Evolutionary conservation across 768 basidiomycete species (phyloP).

Genomic region (Psilocybe sp.): DNA sequence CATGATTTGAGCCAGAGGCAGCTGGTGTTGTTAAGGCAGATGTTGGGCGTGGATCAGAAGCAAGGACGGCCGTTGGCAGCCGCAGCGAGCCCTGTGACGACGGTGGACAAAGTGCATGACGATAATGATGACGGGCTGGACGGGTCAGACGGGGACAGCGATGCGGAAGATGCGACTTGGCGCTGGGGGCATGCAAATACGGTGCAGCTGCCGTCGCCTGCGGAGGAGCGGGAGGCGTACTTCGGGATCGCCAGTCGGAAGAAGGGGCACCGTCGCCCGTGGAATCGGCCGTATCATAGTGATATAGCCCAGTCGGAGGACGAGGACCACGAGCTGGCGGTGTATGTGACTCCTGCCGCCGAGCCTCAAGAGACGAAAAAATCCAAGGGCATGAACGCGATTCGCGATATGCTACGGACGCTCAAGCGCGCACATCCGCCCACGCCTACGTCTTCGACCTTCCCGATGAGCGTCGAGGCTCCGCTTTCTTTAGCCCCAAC

Average conservation of each 20-base stretch:
- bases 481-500: slow-evolving; percentile 13
- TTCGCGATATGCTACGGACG: slow-evolving; percentile 71
- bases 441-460: slow-evolving; percentile 6
- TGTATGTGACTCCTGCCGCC: slow-evolving; percentile 17
- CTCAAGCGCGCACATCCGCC: slow-evolving; percentile 52
- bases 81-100: neutral
- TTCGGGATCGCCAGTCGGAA: too few species aligned
- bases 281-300: neutral
- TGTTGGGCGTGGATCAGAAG: slow-evolving; percentile 50
- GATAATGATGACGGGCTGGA: neutral
- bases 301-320: slow-evolving; percentile 2
- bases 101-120: neutral
- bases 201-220: slow-evolving; percentile 56
- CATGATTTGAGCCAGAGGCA: slow-evolving; percentile 85
- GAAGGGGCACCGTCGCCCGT: too few species aligned
- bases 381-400: slow-evolving; percentile 54
- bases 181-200: slow-evolving; percentile 77
- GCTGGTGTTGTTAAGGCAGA: slow-evolving; percentile 72
- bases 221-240: slow-evolving; percentile 47
- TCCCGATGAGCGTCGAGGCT: slow-evolving; percentile 8
- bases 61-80: slow-evolving; percentile 10
- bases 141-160: slow-evolving; percentile 1
- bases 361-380: too few species aligned
- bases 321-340: slow-evolving; percentile 8
- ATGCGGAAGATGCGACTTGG: slow-evolving; percentile 56